Conservation (phyloP, 352 stramenopile species). For the Thalassiosira delicatula region DNA sequence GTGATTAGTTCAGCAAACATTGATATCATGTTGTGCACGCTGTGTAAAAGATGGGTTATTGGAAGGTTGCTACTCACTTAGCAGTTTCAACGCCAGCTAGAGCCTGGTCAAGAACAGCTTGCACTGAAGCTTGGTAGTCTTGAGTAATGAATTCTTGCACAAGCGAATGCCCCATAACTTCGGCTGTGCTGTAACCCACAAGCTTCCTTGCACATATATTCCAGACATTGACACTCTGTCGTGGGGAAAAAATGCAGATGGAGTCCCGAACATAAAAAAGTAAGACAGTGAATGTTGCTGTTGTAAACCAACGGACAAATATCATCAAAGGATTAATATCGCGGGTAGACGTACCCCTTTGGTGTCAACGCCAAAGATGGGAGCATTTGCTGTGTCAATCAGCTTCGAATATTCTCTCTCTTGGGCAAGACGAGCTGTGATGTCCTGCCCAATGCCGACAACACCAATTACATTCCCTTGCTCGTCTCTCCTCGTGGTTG, state of each 20-base stretch:
- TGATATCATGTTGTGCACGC: no score
- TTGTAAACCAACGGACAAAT: no score
- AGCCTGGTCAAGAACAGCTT: constrained; percentile 66
- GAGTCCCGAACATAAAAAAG: no score
- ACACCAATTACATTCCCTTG: constrained; percentile 86
- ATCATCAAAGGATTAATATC: no score
- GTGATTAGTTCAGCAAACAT: no score
- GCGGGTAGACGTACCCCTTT: constrained; percentile 71
- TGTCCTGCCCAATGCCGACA: constrained; percentile 88
- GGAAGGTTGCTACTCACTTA: no score
- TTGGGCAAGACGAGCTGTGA: constrained; percentile 86
- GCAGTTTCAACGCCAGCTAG: constrained; percentile 59
- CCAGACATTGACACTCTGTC: constrained; percentile 80
- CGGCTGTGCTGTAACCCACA: constrained; percentile 86
- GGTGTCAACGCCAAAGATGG: constrained; percentile 86
- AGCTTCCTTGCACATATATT: constrained; percentile 70
- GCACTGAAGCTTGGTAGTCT: constrained; percentile 74
- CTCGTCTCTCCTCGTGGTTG: constrained; percentile 88
- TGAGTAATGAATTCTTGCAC: constrained; percentile 88
- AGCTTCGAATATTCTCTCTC: constrained; percentile 82
- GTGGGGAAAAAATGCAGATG: no score
- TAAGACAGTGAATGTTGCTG: no score
- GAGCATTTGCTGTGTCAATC: constrained; percentile 73
- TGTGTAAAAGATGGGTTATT: no score
- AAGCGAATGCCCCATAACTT: constrained; percentile 88